phyloP scores from a whole-genome alignment of 169 alveolate species.

The Plasmodium inui region DNA sequence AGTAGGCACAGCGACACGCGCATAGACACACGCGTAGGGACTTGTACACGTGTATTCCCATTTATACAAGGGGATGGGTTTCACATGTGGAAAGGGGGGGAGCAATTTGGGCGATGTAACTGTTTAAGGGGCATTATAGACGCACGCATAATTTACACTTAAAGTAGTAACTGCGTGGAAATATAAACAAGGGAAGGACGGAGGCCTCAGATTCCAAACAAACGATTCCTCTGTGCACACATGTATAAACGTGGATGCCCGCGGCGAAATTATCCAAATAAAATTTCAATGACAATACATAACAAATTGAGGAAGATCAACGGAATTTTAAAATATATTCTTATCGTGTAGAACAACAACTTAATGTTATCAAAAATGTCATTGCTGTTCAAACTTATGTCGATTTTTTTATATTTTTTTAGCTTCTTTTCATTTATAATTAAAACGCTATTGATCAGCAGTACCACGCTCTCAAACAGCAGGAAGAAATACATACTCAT shows the following conservation, averaged over 20 bases:
- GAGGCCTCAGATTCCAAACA: background rate
- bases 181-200: background rate
- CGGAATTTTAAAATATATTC: conserved; percentile 72
- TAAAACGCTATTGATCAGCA: conserved; percentile 75
- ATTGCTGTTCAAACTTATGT: conserved; percentile 69
- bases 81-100: background rate
- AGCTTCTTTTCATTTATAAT: conserved; percentile 74
- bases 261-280: conserved; percentile 51
- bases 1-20: background rate
- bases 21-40: background rate
- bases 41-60: background rate
- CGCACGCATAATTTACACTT: background rate
- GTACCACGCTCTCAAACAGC: conserved; percentile 63
- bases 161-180: background rate
- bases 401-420: conserved; percentile 62
- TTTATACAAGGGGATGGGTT: background rate
- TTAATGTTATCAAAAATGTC: conserved; percentile 70
- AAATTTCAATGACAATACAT: conserved; percentile 61
- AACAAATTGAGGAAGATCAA: conserved; percentile 60
- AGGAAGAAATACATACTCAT: conserved; percentile 75
- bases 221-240: background rate
- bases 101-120: background rate
- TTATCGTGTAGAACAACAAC: conserved; percentile 67
- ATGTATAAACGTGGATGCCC: background rate
- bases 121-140: background rate